Conservation (phyloP, 1,284 basidiomycete species). For the Puccinia polysora region DNA sequence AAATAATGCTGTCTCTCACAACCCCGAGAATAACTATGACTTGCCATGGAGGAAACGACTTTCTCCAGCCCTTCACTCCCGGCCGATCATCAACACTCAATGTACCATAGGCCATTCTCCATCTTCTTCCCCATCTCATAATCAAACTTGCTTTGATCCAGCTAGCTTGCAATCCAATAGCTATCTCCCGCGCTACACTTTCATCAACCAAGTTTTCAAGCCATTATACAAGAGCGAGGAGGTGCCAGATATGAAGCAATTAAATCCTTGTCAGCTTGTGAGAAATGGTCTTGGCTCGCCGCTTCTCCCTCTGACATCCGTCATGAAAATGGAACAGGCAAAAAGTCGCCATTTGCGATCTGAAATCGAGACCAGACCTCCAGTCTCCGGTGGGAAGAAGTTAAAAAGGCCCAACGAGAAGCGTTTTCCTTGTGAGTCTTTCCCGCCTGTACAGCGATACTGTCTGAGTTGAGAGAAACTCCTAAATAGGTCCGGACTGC, state of each 20-base stretch:
- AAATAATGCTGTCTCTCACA: background rate
- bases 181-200: constrained; percentile 11
- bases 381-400: constrained; percentile 1
- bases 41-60: constrained; percentile 8
- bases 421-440: constrained; percentile 40
- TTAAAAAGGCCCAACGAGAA: constrained; percentile 30
- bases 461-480: background rate
- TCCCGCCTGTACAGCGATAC: background rate
- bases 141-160: constrained; percentile 1
- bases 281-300: background rate
- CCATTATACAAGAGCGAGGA: constrained; percentile 14
- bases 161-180: background rate
- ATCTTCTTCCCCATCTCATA: constrained; percentile 20
- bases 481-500: constrained; percentile 40
- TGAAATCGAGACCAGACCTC: background rate
- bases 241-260: background rate
- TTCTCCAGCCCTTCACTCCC: constrained; percentile 2
- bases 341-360: background rate
- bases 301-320: background rate
- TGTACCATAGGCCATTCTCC: constrained; percentile 5
- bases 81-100: background rate
- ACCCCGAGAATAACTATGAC: constrained; percentile 2
- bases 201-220: constrained; percentile 42
- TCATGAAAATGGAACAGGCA: background rate
- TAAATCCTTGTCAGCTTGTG: background rate